These are phyloP conservation scores for Geotrichum bryndzae DNA, from an alignment of 1,139 yeast species.

Conservation along the genomic window DNA sequence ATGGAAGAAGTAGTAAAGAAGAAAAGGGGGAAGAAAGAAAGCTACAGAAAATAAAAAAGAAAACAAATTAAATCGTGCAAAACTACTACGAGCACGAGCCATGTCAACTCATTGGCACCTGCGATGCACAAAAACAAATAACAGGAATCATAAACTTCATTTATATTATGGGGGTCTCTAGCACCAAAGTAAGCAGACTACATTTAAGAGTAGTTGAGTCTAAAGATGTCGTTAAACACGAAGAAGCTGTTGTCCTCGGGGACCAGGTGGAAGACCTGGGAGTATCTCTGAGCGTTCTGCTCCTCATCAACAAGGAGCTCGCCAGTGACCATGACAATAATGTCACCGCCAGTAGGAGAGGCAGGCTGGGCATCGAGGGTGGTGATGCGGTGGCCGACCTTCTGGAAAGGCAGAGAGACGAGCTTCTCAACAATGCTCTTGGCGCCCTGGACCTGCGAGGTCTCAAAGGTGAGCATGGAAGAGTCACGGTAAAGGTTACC, in stretches of 20 bases:
- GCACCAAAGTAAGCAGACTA: background rate
- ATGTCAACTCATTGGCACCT: background rate
- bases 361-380: constrained; percentile 98
- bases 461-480: constrained; percentile 96
- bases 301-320: constrained; percentile 90
- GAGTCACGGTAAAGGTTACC: constrained; percentile 93
- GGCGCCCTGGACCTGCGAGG: constrained; percentile 91
- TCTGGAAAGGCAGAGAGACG: constrained; percentile 78
- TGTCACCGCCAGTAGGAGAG: constrained; percentile 78
- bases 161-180: background rate
- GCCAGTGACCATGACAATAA: constrained; percentile 96
- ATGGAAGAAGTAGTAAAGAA: background rate
- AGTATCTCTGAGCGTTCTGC: constrained; percentile 88
- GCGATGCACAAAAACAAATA: background rate
- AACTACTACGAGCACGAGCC: background rate
- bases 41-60: background rate
- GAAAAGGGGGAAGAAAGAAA: background rate
- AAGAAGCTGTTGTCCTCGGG: constrained; percentile 89
- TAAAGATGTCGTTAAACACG: constrained; percentile 93
- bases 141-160: background rate
- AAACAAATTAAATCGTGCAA: background rate
- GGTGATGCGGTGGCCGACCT: constrained; percentile 86
- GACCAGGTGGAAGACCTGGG: constrained; percentile 94
- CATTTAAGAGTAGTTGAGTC: constrained; percentile 42
- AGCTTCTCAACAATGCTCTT: constrained; percentile 87